These are phyloP conservation scores for Globisporangium splendens DNA, from an alignment of 352 stramenopile species.

Conservation along the genomic window DNA sequence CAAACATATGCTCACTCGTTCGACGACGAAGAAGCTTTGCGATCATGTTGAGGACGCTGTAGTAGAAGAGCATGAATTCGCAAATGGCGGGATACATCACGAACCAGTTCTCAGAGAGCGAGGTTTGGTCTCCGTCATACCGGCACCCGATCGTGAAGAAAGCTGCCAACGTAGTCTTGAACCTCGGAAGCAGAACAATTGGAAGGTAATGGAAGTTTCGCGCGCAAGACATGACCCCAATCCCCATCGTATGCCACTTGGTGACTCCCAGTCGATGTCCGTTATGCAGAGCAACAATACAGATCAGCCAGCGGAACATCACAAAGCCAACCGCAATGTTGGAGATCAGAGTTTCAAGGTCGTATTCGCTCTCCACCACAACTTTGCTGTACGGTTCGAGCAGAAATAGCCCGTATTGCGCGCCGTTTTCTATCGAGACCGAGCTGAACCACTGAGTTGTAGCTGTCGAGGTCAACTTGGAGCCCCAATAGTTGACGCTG, in stretches of 20 bases:
- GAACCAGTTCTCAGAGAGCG: constrained; percentile 21
- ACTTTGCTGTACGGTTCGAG: constrained; percentile 5
- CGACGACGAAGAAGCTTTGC: constrained; percentile 17
- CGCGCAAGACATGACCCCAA: constrained; percentile 17
- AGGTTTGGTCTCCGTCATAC: constrained; percentile 15
- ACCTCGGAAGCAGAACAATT: constrained; percentile 17
- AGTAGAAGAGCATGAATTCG: constrained; percentile 22
- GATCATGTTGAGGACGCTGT: constrained; percentile 24
- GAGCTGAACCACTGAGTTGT: constrained; percentile 15
- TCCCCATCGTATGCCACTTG: constrained; percentile 10
- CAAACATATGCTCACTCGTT: constrained; percentile 19
- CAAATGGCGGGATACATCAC: constrained; percentile 22
- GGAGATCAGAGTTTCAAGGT: constrained; percentile 28
- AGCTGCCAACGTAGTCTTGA: constrained; percentile 15
- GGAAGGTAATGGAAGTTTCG: constrained; percentile 20
- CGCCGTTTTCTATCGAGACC: constrained; percentile 18
- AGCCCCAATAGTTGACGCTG: constrained; percentile 9
- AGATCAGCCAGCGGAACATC: constrained; percentile 27
- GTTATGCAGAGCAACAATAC: constrained; percentile 19
- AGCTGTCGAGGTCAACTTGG: constrained; percentile 7
- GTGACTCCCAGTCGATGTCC: constrained; percentile 5
- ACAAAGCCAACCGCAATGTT: constrained; percentile 24
- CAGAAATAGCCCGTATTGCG: constrained; percentile 17
- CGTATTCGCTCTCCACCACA: constrained; percentile 21
- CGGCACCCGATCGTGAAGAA: constrained; percentile 17